These are phyloP conservation scores for Pythium monospermum DNA, from an alignment of 352 stramenopile genomes.

Conservation along the genomic window DNA sequence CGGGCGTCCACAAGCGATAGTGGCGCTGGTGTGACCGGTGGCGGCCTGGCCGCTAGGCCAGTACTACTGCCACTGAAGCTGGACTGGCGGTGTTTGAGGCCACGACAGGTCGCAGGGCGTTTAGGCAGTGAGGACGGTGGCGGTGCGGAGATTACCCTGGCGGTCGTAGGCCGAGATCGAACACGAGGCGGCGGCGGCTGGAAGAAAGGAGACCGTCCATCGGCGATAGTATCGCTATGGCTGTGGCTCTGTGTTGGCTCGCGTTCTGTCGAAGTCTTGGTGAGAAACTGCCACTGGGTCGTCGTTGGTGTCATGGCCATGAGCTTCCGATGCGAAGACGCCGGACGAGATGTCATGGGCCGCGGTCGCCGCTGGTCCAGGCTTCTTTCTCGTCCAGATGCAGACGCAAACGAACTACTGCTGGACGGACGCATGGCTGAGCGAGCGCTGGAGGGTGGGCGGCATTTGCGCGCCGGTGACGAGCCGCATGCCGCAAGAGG, in stretches of 20 bases:
- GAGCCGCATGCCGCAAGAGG: too few relatives aligned
- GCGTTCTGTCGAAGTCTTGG: conserved; percentile 2
- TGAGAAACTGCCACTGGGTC: conserved; percentile 22
- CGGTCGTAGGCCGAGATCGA: conserved; percentile 11
- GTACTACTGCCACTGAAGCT: too few relatives aligned
- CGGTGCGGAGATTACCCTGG: background rate
- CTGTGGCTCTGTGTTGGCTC: background rate
- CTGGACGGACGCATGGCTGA: conserved; percentile 6
- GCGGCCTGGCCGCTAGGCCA: too few relatives aligned
- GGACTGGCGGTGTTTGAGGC: too few relatives aligned
- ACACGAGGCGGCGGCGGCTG: background rate
- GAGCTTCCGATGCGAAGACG: conserved; percentile 5
- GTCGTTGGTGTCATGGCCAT: conserved; percentile 10
- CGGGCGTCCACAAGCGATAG: conserved; percentile 18
- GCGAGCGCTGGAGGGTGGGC: conserved; percentile 7
- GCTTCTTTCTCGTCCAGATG: conserved; percentile 6
- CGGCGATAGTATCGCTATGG: background rate
- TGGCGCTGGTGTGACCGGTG: too few relatives aligned
- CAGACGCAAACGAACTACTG: conserved; percentile 15
- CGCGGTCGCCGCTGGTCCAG: background rate
- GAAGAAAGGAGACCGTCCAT: background rate
- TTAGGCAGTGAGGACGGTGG: background rate
- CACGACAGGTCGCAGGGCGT: conserved; percentile 11
- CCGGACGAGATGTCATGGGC: conserved; percentile 6
- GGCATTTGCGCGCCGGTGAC: conserved; percentile 4